Conservation (phyloP, 768 basidiomycete species). For the Boletus vermiculosoides region DNA sequence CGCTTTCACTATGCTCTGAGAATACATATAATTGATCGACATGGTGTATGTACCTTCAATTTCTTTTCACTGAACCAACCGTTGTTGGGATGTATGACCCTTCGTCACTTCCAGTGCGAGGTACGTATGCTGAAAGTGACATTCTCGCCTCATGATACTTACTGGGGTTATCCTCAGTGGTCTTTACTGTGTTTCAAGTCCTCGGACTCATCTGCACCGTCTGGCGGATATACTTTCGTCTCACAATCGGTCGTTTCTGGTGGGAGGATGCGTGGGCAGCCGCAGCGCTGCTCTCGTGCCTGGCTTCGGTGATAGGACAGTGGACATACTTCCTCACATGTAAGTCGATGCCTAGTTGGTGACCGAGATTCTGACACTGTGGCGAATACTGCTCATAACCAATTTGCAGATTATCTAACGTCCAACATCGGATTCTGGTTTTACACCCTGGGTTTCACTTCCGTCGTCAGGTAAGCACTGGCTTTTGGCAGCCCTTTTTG, state of each 20-base stretch:
- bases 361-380: not conserved
- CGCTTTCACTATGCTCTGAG: not conserved
- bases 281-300: constrained; percentile 6
- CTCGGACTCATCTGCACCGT: constrained; percentile 9
- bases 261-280: constrained; percentile 22
- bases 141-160: not conserved
- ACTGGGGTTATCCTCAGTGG: not conserved
- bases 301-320: constrained; percentile 3
- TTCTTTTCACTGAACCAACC: not conserved
- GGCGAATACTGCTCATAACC: not conserved
- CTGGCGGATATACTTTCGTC: constrained; percentile 15
- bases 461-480: not conserved
- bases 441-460: constrained; percentile 4
- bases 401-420: not conserved
- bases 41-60: not conserved
- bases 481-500: not conserved
- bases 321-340: constrained; percentile 6
- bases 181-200: not conserved
- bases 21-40: not conserved
- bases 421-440: constrained; percentile 5
- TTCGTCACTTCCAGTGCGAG: not conserved
- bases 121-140: not conserved
- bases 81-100: not conserved
- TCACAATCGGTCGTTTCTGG: constrained; percentile 15
- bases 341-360: not conserved